phyloP scores from a whole-genome alignment of 352 stramenopile genomes.

The Peronospora farinosa region DNA sequence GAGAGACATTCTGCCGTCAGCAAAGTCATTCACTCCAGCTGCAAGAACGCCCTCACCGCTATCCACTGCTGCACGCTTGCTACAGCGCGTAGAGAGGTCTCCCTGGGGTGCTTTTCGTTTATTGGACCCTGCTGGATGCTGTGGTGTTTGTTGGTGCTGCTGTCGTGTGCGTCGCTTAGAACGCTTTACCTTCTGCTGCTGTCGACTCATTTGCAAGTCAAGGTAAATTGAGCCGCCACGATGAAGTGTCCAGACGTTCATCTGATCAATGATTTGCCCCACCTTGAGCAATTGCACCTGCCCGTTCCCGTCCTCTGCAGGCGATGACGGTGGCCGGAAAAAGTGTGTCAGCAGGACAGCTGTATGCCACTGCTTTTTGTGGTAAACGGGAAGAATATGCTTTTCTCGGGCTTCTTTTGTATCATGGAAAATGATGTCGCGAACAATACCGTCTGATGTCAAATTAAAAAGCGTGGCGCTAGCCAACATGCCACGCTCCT shows the following conservation, averaged over 20 bases:
- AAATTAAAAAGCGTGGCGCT: constrained; percentile 82
- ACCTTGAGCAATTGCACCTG: constrained; percentile 83
- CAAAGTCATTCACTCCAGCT: constrained; percentile 22
- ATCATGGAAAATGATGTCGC: constrained; percentile 83
- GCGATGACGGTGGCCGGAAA: constrained; percentile 63
- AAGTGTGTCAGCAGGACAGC: constrained; percentile 81
- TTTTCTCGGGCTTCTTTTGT: constrained; percentile 83
- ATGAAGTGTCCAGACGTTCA: constrained; percentile 82
- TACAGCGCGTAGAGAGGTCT: constrained; percentile 27
- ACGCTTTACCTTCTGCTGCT: constrained; percentile 77
- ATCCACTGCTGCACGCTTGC: constrained; percentile 38
- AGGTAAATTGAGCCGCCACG: constrained; percentile 81
- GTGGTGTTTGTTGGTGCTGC: constrained; percentile 13
- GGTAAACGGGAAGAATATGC: constrained; percentile 74
- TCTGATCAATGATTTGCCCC: constrained; percentile 83
- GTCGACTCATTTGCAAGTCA: constrained; percentile 81
- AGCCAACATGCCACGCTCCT: constrained; percentile 72
- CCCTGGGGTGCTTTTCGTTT: constrained; percentile 45
- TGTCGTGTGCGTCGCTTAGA: constrained; percentile 37
- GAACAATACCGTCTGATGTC: constrained; percentile 81
- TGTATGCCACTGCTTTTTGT: constrained; percentile 85
- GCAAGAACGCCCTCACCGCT: constrained; percentile 13
- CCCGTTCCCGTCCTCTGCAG: constrained; percentile 60
- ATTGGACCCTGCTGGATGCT: constrained; percentile 14
- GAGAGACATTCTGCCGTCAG: constrained; percentile 14